Base-by-base conservation (phyloP, 352 stramenopile genomes). In the Halophytophthora batemanensis region DNA sequence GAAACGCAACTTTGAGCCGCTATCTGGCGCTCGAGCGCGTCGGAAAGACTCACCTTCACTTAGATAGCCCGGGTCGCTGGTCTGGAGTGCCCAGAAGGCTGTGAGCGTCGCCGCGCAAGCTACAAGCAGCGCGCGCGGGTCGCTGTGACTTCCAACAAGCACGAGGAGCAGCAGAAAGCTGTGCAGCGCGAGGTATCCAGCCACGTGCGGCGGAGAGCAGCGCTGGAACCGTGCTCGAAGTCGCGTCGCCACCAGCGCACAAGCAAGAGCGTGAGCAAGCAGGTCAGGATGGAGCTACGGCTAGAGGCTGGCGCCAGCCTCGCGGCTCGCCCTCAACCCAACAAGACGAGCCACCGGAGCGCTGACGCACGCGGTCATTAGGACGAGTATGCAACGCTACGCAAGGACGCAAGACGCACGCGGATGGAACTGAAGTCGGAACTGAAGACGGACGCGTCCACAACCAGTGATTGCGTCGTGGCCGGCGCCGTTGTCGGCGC, bases 31-130 rank as follows among this genome's bases (percentile, higher is more conserved):
- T 31, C 25, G 8, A 31, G 25, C 4, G 25, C 25, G 25, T 31
- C 25, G 25, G 25, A 8, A 31, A 4, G 7, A 14, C 34, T 17
- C 45, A 72, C 61, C 64, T 64, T 81, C 58, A n/a, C 34, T 57
- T 36, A 79, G 50, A 34, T 66, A 76, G 1, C 63, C 72, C 11
- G 68, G 72, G 36, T 82, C 63, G 35, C 72, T 79, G 7, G 59
- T 52, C 40, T 82, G 69, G 1, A 81, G 31, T 6, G 43, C 35
- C 14, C 62, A 60, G 45, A 71, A 74, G 3, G 45, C 39, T 2
- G 43, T 13, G 1, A 53, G 55, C 17, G 55, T 45, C 31, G 46
- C 33, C 14, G 41, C 29, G 36, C 44, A 44, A 41, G 40, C 42
- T 17, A 41, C 38, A 1, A 12, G 15, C 14, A 66, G 1, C 11